Percentiles rank a stretch among this genome's conserved stretches.
phyloP scores from a whole-genome alignment of 2,329 filamentous ascomycete genomes.

The Colletotrichum plurivorum region DNA sequence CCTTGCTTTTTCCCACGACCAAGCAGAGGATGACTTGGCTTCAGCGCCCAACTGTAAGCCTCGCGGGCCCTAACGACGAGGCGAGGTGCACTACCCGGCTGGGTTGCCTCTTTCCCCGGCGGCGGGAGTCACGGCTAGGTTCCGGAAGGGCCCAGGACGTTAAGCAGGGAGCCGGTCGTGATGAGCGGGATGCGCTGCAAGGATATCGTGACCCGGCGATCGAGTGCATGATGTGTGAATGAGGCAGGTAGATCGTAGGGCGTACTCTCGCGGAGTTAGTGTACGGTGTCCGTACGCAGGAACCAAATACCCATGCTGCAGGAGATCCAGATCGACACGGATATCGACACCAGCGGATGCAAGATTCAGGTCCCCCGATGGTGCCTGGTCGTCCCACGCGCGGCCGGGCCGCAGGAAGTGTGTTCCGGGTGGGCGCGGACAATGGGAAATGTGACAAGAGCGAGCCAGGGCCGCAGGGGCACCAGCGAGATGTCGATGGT shows the following conservation, averaged over 20 bases:
- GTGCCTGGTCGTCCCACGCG: background rate
- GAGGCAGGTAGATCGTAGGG: too few species aligned
- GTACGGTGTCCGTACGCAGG: too few species aligned
- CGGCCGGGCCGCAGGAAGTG: background rate
- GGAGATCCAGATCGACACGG: background rate
- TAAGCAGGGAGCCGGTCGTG: constrained; percentile 2
- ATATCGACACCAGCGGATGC: background rate
- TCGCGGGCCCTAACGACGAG: background rate
- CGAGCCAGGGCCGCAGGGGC: background rate
- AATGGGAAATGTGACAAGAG: constrained; percentile 24
- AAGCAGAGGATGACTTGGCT: constrained; percentile 1
- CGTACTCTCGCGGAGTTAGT: too few species aligned
- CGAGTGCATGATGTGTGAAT: background rate
- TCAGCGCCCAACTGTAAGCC: background rate
- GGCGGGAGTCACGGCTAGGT: constrained; percentile 19
- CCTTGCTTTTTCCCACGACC: constrained; percentile 25
- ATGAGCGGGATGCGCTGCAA: background rate
- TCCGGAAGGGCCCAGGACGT: constrained; percentile 26
- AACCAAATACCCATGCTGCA: background rate
- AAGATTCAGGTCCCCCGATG: constrained; percentile 18
- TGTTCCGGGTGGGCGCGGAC: background rate
- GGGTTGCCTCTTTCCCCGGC: constrained; percentile 20
- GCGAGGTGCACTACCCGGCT: constrained; percentile 3
- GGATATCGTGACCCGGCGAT: constrained; percentile 3
- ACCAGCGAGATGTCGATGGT: too few species aligned